A percentile compares a stretch with the other conserved stretches of the same genome.
phyloP scores from a whole-genome alignment of 805 yeast species.

The Spathaspora passalidarum region DNA sequence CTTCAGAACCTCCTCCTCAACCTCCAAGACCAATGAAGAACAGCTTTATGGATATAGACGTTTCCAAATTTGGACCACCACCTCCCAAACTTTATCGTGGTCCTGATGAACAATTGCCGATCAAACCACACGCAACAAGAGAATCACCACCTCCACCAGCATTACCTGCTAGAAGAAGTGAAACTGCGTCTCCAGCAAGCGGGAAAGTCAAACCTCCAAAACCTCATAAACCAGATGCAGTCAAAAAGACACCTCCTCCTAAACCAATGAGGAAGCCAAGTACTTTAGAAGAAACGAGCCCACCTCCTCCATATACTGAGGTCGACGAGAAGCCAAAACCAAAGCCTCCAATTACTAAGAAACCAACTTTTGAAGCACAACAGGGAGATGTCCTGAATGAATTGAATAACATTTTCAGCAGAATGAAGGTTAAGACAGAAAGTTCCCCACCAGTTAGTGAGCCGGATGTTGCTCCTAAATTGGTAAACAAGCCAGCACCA shows the following conservation, averaged over 20 bases:
- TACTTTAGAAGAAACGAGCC: conserved; percentile 5
- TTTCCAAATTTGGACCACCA: conserved; percentile 42
- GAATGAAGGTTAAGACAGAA: conserved; percentile 4
- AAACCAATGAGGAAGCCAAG: conserved; percentile 37
- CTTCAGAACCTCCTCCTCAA: neutral
- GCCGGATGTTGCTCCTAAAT: neutral
- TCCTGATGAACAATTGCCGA: conserved; percentile 7
- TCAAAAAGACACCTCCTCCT: conserved; percentile 39
- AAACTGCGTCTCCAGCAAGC: conserved; percentile 6
- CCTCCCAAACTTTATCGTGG: conserved; percentile 31
- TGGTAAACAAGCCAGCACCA: neutral
- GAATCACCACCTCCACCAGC: conserved; percentile 5
- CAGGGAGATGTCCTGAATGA: conserved; percentile 6
- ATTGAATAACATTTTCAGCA: conserved; percentile 4
- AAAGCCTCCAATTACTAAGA: neutral
- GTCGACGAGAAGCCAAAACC: conserved; percentile 2
- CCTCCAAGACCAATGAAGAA: conserved; percentile 3
- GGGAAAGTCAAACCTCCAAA: conserved; percentile 7
- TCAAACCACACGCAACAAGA: neutral
- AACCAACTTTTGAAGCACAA: neutral
- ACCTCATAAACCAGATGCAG: conserved; percentile 6
- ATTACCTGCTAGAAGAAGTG: conserved; percentile 1
- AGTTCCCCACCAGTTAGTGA: neutral
- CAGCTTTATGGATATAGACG: conserved; percentile 29
- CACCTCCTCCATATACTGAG: conserved; percentile 17